Conservation (phyloP, 768 basidiomycete genomes). For the Boletus subparvulus region DNA sequence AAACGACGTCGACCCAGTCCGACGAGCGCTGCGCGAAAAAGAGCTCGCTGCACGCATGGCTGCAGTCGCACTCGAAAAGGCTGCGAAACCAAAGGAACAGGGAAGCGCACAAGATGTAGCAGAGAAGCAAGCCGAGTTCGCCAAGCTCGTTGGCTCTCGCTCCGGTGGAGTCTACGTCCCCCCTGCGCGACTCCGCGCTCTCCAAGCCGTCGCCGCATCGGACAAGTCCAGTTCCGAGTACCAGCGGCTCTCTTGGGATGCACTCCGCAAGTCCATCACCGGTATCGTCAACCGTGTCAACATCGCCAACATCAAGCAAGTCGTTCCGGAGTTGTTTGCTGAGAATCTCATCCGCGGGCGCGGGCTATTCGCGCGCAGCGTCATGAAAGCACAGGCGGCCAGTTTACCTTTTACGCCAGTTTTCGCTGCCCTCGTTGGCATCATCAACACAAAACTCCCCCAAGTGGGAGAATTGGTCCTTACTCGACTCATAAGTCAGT, state of each 20-base stretch:
- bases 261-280: slow-evolving; percentile 93
- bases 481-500: slow-evolving; percentile 89
- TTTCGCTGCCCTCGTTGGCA: slow-evolving; percentile 89
- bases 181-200: slow-evolving; percentile 85
- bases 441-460: slow-evolving; percentile 96
- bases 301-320: slow-evolving; percentile 90
- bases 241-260: slow-evolving; percentile 97
- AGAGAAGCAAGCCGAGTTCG: slow-evolving; percentile 84
- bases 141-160: slow-evolving; percentile 76
- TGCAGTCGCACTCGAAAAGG: slow-evolving; percentile 64
- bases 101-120: slow-evolving; percentile 44
- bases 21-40: slow-evolving; percentile 74
- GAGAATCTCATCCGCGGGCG: slow-evolving; percentile 94
- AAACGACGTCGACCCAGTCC: slow-evolving; percentile 72
- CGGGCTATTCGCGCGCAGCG: slow-evolving; percentile 87
- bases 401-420: slow-evolving; percentile 98
- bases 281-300: slow-evolving; percentile 99
- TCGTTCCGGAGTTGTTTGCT: slow-evolving; percentile 85
- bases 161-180: slow-evolving; percentile 97
- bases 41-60: slow-evolving; percentile 73
- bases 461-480: slow-evolving; percentile 93
- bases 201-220: slow-evolving; percentile 77
- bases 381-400: slow-evolving; percentile 97
- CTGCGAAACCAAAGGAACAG: slow-evolving; percentile 52
- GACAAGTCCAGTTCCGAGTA: slow-evolving; percentile 89